Evolutionary conservation across 495 filamentous ascomycete genomes (phyloP).

Genomic region (Aspergillus sparsus): DNA sequence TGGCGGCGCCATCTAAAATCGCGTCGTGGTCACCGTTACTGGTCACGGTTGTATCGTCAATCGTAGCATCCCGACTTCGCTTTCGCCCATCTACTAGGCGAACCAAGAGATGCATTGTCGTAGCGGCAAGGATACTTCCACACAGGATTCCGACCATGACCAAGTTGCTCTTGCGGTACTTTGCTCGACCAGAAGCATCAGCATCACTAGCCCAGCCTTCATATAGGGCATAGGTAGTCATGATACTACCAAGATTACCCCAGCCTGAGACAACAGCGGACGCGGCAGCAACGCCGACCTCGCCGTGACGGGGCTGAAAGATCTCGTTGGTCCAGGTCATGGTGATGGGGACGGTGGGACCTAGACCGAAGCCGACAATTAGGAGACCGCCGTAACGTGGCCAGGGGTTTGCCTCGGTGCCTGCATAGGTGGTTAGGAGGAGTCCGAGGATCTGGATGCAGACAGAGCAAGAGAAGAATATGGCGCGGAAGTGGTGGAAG

Average conservation of each 20-base stretch:
- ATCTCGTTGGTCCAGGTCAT: slow-evolving; percentile 94
- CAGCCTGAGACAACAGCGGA: slow-evolving; percentile 82
- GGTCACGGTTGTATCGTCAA: slow-evolving; percentile 3
- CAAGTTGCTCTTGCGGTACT: slow-evolving; percentile 81
- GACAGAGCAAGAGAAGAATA: slow-evolving; percentile 76
- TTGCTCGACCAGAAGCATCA: slow-evolving; percentile 59
- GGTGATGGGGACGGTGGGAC: slow-evolving; percentile 86
- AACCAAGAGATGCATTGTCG: slow-evolving; percentile 66
- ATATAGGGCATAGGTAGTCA: slow-evolving; percentile 88
- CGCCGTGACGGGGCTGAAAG: slow-evolving; percentile 85
- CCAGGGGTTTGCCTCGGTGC: slow-evolving; percentile 66
- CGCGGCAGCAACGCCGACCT: slow-evolving; percentile 89
- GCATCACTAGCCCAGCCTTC: slow-evolving; percentile 79
- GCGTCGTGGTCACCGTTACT: slow-evolving; percentile 46
- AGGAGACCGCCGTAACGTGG: slow-evolving; percentile 85
- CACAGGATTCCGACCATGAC: slow-evolving; percentile 86
- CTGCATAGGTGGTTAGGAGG: slow-evolving; percentile 75
- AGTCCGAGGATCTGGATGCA: slow-evolving; percentile 82
- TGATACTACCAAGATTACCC: slow-evolving; percentile 80
- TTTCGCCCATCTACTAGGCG: slow-evolving; percentile 59
- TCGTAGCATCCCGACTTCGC: slow-evolving; percentile 37
- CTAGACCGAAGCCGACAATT: slow-evolving; percentile 87
- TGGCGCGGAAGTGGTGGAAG: slow-evolving; percentile 78
- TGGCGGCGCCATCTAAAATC: slow-evolving; percentile 69
- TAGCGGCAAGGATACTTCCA: slow-evolving; percentile 70